Percentiles rank a stretch among this genome's conserved stretches.
These are phyloP conservation scores for Cyberlindnera subsufficiens DNA, from an alignment of 805 yeast genomes.

Conservation along the genomic window DNA sequence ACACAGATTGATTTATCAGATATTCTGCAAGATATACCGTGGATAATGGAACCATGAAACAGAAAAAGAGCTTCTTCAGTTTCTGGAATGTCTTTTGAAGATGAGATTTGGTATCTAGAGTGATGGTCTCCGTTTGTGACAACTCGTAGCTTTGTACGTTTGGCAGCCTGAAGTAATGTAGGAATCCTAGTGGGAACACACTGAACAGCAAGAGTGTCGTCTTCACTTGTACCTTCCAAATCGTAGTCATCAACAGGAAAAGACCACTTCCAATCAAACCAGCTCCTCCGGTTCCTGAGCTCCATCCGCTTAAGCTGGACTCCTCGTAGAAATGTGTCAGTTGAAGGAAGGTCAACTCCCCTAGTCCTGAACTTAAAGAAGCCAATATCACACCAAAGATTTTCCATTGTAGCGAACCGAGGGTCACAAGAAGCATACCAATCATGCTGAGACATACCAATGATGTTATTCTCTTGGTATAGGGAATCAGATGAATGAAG, in stretches of 20 bases:
- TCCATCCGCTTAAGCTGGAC: conserved; percentile 75
- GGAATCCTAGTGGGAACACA: conserved; percentile 47
- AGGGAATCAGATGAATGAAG: conserved; percentile 61
- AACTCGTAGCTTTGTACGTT: conserved; percentile 2
- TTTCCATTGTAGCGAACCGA: conserved; percentile 31
- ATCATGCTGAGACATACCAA: conserved; percentile 53
- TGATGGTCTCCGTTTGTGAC: neutral
- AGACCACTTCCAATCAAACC: conserved; percentile 79
- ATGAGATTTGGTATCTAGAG: neutral
- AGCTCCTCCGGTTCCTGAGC: conserved; percentile 95
- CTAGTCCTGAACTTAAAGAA: conserved; percentile 80
- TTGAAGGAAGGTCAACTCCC: conserved; percentile 85
- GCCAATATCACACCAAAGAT: conserved; percentile 74
- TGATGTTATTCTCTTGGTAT: conserved; percentile 43
- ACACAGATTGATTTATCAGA: conserved; percentile 82
- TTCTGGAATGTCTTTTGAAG: conserved; percentile 5
- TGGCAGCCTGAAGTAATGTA: conserved; percentile 29
- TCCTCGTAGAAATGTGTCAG: conserved; percentile 71
- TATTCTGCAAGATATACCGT: conserved; percentile 85
- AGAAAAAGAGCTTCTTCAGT: conserved; percentile 42
- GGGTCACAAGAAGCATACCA: conserved; percentile 68
- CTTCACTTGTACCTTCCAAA: conserved; percentile 50
- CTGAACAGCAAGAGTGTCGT: conserved; percentile 54
- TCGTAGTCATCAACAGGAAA: conserved; percentile 67
- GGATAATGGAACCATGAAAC: conserved; percentile 79